Percentiles rank a stretch among this genome's conserved stretches.
These are phyloP conservation scores for Eleusine indica DNA, from an alignment of 176 grass and related monocot genomes.

Conservation along the genomic window DNA sequence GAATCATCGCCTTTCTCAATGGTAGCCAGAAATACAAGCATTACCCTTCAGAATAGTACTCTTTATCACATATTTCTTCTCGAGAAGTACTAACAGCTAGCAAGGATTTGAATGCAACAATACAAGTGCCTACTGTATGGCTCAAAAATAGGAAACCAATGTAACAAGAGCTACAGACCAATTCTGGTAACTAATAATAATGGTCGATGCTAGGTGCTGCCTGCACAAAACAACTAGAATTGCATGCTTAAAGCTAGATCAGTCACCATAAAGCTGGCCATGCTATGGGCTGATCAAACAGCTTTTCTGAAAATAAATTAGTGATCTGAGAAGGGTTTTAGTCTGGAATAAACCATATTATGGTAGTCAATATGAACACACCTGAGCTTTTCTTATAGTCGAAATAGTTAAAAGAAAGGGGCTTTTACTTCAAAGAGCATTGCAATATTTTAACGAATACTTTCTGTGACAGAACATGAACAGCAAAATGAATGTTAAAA, in stretches of 20 bases:
- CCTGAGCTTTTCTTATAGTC: neutral
- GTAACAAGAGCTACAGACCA: slow-evolving; percentile 12
- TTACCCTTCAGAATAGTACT: neutral
- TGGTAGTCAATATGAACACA: neutral
- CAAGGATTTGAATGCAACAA: neutral
- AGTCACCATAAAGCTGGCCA: neutral
- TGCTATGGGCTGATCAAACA: slow-evolving; percentile 1
- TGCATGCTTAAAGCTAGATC: neutral
- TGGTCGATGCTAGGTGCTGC: neutral
- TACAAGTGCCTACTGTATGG: neutral
- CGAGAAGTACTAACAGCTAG: neutral
- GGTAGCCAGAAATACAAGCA: neutral
- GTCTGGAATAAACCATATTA: neutral
- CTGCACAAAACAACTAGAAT: neutral
- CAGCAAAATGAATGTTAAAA: neutral
- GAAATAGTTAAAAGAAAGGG: neutral
- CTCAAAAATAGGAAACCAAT: neutral
- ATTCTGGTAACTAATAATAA: neutral
- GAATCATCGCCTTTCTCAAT: neutral
- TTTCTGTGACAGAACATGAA: neutral
- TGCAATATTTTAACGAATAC: neutral
- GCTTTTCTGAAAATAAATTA: neutral
- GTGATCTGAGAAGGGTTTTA: neutral
- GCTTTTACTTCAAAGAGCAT: neutral
- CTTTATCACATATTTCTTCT: neutral